A percentile compares a stretch with the other conserved stretches of the same genome.
Evolutionary conservation across 805 yeast species (phyloP).

Genomic region (Maudiozyma bulderi): DNA sequence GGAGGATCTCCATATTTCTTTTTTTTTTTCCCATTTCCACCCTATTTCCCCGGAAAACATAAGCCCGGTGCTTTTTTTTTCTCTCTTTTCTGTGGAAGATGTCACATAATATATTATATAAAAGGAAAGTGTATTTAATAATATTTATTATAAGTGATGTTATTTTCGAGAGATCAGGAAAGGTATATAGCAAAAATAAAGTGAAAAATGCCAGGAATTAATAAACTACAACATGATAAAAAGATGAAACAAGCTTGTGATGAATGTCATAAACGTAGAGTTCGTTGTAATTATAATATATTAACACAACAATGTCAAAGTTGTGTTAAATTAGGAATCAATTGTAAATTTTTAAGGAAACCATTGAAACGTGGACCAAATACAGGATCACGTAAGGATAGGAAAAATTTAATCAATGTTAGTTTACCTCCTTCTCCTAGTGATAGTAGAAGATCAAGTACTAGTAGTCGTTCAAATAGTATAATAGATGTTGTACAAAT

Average conservation of each 20-base stretch:
- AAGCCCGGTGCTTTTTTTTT: no score
- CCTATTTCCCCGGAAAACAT: no score
- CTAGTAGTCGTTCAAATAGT: no score
- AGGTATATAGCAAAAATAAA: not conserved
- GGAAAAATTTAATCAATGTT: not conserved
- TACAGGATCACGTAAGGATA: not conserved
- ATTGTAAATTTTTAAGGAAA: constrained; percentile 58
- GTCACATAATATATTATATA: no score
- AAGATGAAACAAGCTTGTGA: constrained; percentile 76
- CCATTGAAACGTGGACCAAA: constrained; percentile 69
- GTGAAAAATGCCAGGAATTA: not conserved
- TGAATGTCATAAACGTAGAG: constrained; percentile 62
- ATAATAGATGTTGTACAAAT: not conserved
- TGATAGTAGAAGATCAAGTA: not conserved
- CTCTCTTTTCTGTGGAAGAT: no score
- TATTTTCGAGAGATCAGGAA: no score
- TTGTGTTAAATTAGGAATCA: constrained; percentile 48
- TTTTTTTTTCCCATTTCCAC: no score
- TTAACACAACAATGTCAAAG: constrained; percentile 37
- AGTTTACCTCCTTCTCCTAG: not conserved
- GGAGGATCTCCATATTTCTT: no score
- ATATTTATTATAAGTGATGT: not conserved
- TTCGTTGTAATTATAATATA: constrained; percentile 54
- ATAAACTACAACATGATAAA: not conserved
- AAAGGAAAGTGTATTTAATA: no score